Evolutionary conservation across 352 stramenopile genomes (phyloP), one percentile per base, ranked within the genome.

Genomic region (Phytophthora melonis): DNA sequence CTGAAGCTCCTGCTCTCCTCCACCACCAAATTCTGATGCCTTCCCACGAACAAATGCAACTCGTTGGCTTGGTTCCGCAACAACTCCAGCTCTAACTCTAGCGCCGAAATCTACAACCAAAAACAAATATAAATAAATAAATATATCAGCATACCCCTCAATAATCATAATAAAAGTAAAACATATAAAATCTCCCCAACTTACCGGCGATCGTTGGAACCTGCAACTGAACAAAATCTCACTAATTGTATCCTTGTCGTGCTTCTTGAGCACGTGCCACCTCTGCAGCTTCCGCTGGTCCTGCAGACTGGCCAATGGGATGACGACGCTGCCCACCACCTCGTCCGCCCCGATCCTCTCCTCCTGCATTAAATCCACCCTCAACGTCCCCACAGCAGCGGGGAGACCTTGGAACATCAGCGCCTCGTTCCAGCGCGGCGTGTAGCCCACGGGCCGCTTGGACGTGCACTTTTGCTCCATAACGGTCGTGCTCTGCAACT

Each of bases 51-150:
- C 60, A 83, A 79, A 55, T 80, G 69, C 21, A 92, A 70, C 70
- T 92, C 85, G 27, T 78, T 81, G 19, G 83, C 72, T 69, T 92
- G 85, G 43, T 91, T 92, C 60, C 89, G 81, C 36, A 90, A 61
- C 41, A 92, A 61, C 50, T 89, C 81, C 13, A 84, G 62, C 25
- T 90, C 83, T 19, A 89, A 63, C 58, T 89, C 78, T 21, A 90
- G 50, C 3, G 80, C 77, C 18, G 77, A 86, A 50, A 90, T 86
- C 84, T 92, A 53, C 58, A 53, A 23, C 32, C 52, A 67, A 30
- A 30, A 30, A 9, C 2, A 45, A 30, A 30, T 55, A 73, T 50
- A 32, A 39, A 30, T 55, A 73, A 56, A 32, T 23, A 57, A 50
- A 50, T 23, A 19, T 49, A 19, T 21, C 41, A 10, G 13, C 41